Base-by-base conservation (phyloP, 2,329 filamentous ascomycete species). In the Penicillium sp. region DNA sequence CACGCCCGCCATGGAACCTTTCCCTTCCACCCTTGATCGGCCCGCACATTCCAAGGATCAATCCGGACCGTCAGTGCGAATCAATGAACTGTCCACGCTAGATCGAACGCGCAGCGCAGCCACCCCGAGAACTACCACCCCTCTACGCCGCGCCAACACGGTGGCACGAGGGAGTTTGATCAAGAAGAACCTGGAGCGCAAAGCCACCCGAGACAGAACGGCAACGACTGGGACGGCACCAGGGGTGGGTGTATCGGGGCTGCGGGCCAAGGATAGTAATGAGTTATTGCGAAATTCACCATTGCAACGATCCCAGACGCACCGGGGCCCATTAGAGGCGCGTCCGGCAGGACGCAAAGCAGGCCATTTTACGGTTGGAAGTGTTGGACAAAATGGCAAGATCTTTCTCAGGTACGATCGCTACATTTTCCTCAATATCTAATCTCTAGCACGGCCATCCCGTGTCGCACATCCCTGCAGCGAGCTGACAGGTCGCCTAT, bases 321-420 rank as follows among this genome's bases (percentile, higher is more conserved):
- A 77, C 23, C 64, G 67, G 66, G 76, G 80, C n/a, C 80, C 83
- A 11, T 62, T 67, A 52, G 88, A 91, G 67, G 83, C 83, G 57
- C 77, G 81, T 56, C 84, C 86, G 47, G 85, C 80, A 54, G 83
- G 84, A 33, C 82, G 87, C 58, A 85, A 88, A 70, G 88, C 86
- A 49, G 84, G 88, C 54, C 87, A 91, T 68, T 93, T 93, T 71
- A 87, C 89, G 2, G 90, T 93, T 54, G 86, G 88, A 50, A 93
- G 92, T 73, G 90, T 93, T 58, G 90, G 90, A 25, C 90, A 92
- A 71, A 92, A 92, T 75, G 90, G 90, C 39, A 87, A 88, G 71
- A 91, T 93, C 74, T 93, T 92, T 74, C 73, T 93, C 64, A 90
- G 89, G 89, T 93, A 85, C 70, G 84, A 68, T 58, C 61, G 26